Evolutionary conservation across 306 rosid species (phyloP).

Genomic region (Inga oerstediana): DNA sequence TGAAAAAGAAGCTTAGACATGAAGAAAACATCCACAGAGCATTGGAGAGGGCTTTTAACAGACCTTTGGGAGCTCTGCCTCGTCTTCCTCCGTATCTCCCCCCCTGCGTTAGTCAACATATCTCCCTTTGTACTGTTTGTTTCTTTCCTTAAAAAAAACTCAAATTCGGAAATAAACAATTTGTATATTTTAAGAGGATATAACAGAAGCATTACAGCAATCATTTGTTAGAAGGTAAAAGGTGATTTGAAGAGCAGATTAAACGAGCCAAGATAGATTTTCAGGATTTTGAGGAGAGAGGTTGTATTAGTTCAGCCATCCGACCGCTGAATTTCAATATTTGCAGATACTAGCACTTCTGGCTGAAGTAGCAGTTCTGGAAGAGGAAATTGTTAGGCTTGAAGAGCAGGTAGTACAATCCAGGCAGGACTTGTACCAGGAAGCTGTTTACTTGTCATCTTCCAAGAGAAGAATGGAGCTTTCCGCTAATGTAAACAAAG

Average conservation of each 20-base stretch:
- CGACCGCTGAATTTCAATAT: slow-evolving; percentile 18
- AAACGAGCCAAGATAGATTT: background rate
- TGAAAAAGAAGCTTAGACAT: slow-evolving; percentile 88
- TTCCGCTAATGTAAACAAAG: slow-evolving; percentile 41
- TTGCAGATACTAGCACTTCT: slow-evolving; percentile 76
- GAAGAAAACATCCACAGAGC: slow-evolving; percentile 92
- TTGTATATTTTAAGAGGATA: background rate
- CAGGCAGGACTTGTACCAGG: slow-evolving; percentile 86
- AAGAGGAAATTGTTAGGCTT: slow-evolving; percentile 96
- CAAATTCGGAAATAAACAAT: background rate
- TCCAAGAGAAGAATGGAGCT: slow-evolving; percentile 61
- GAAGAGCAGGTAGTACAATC: slow-evolving; percentile 78
- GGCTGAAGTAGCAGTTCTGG: slow-evolving; percentile 96
- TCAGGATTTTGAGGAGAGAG: background rate
- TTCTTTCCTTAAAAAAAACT: slow-evolving; percentile 1
- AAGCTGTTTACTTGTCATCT: slow-evolving; percentile 81
- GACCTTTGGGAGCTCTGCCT: slow-evolving; percentile 95
- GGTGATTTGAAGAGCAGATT: background rate
- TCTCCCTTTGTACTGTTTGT: background rate
- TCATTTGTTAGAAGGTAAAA: slow-evolving; percentile 28
- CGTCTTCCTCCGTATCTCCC: slow-evolving; percentile 97
- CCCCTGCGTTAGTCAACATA: slow-evolving; percentile 59
- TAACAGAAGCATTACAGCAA: background rate
- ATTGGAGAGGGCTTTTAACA: slow-evolving; percentile 82
- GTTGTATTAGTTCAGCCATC: background rate